Percentiles rank a stretch among this genome's conserved stretches.
These are phyloP conservation scores for Clathrus columnatus DNA, from an alignment of 768 basidiomycete genomes.

Conservation along the genomic window DNA sequence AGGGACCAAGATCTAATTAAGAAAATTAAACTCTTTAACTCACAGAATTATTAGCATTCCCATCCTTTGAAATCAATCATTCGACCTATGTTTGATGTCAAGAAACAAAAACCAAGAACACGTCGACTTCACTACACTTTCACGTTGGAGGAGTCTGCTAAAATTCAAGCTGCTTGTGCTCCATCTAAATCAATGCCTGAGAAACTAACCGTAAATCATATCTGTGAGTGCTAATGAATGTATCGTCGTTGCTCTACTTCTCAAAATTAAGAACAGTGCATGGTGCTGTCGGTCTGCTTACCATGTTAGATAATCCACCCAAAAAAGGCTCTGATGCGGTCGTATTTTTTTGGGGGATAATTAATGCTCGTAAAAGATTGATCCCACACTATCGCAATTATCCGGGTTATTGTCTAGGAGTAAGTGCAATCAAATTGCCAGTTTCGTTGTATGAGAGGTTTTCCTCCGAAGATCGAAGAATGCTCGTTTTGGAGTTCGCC, in stretches of 20 bases:
- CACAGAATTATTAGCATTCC: not conserved
- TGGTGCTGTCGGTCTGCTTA: conserved; percentile 16
- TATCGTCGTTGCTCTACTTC: not conserved
- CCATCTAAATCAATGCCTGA: not conserved
- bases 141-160: conserved; percentile 11
- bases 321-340: conserved; percentile 3
- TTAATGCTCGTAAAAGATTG: conserved; percentile 17
- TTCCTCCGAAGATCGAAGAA: conserved; percentile 6
- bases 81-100: not conserved
- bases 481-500: conserved; percentile 10
- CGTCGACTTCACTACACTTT: conserved; percentile 13
- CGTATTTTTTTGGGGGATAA: conserved; percentile 16
- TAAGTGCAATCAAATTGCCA: conserved; percentile 14
- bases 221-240: not conserved
- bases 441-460: conserved; percentile 16
- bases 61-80: not conserved
- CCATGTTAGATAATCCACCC: conserved; percentile 17
- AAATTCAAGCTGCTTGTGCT: conserved; percentile 2
- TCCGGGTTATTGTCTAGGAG: conserved; percentile 16
- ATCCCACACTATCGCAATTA: conserved; percentile 12
- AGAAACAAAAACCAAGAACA: not conserved
- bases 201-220: conserved; percentile 9
- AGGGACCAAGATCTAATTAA: not conserved
- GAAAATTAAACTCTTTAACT: too few relatives aligned
- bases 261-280: conserved; percentile 13